Evolutionary conservation across 257 asterid genomes (phyloP).

Genomic region (Osmanthus fragrans): DNA sequence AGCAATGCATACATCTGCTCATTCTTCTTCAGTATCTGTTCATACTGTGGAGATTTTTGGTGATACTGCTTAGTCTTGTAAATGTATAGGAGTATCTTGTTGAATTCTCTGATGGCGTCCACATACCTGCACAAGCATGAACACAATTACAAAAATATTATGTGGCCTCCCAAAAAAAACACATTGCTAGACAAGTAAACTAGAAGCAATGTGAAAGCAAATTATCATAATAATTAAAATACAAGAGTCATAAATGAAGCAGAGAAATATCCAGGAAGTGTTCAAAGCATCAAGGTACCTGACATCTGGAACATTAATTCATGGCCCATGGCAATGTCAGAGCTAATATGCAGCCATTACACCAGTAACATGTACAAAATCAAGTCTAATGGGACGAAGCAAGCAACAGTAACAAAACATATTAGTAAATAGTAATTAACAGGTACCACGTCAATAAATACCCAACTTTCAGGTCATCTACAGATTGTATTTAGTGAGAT

Average conservation of each 20-base stretch:
- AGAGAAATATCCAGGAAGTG: not conserved
- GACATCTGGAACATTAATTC: not conserved
- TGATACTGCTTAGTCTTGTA: constrained; percentile 89
- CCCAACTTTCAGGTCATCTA: not conserved
- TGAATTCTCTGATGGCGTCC: constrained; percentile 81
- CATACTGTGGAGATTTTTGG: constrained; percentile 93
- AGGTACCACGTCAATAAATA: not conserved
- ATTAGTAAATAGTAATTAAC: not conserved
- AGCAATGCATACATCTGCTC: constrained; percentile 98
- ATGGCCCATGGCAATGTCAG: not conserved
- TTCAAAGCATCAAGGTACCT: not conserved
- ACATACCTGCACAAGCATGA: constrained; percentile 54
- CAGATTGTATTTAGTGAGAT: not conserved
- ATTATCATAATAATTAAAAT: not conserved
- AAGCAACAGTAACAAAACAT: not conserved
- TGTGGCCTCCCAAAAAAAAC: not conserved
- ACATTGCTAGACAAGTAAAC: not conserved
- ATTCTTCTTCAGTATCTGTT: constrained; percentile 94
- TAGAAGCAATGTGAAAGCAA: not conserved
- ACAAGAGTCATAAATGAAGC: not conserved
- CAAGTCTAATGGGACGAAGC: not conserved
- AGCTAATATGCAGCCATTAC: not conserved
- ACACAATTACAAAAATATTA: constrained; percentile 13
- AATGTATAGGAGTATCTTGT: constrained; percentile 81
- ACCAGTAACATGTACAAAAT: not conserved